Conservation (phyloP, 169 alveolate genomes). For the Plasmodium billcollinsi region DNA sequence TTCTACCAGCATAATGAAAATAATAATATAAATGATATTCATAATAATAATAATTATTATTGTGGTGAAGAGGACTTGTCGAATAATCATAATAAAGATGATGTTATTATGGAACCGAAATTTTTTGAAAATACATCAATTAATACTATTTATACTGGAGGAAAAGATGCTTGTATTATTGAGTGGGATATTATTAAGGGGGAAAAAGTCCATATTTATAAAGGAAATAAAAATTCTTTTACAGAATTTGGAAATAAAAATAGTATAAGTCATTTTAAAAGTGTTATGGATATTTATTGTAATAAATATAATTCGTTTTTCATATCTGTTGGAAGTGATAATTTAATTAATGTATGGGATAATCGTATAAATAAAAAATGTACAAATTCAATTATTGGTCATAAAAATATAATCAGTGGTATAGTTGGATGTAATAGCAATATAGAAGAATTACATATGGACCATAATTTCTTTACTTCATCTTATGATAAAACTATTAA, state of each 20-base stretch:
- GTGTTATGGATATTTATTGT: slow-evolving; percentile 67
- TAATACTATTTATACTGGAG: slow-evolving; percentile 62
- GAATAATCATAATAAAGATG: background rate
- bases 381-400: slow-evolving; percentile 50
- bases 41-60: background rate
- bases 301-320: slow-evolving; percentile 65
- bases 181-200: slow-evolving; percentile 57
- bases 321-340: slow-evolving; percentile 69
- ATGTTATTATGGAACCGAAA: slow-evolving; percentile 34
- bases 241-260: slow-evolving; percentile 17
- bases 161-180: slow-evolving; percentile 68
- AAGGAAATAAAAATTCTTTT: slow-evolving; percentile 36
- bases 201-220: slow-evolving; percentile 71
- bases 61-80: background rate
- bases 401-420: slow-evolving; percentile 57
- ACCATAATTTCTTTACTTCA: slow-evolving; percentile 73
- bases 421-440: slow-evolving; percentile 53
- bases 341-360: slow-evolving; percentile 72
- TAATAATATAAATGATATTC: background rate
- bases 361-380: slow-evolving; percentile 36
- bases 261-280: slow-evolving; percentile 64
- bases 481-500: slow-evolving; percentile 84
- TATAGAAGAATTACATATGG: slow-evolving; percentile 58
- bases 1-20: background rate
- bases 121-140: slow-evolving; percentile 42